Base-by-base conservation (phyloP, 2,329 filamentous ascomycete genomes). In the Colletotrichum graminicola region DNA sequence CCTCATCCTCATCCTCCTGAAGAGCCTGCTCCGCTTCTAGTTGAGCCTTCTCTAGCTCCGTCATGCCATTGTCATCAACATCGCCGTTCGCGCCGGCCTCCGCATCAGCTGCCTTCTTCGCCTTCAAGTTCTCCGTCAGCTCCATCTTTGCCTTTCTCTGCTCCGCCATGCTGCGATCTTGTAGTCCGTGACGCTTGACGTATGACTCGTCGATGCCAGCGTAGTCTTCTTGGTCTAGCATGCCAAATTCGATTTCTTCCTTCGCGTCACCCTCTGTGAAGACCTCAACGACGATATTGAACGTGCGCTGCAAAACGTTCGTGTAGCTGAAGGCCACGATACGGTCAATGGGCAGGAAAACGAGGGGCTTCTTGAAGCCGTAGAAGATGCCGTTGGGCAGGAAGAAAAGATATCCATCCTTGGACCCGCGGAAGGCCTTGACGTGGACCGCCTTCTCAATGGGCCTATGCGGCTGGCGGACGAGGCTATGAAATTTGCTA, bases 161-260 rank as follows among this genome's bases (percentile, higher is more conserved):
- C 76, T 92, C 90, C 0, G 90, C 90, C 89, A 93, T 90, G 76
- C 90, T 92, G 71, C 89, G 84, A 76, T 93, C 90, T 73, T 91
- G 88, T 34, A 93, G 83, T 0, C 87, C 84, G 74, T 92, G 87
- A 12, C 84, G 84, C 75, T 87, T 86, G 57, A 92, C 84, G 75
- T 91, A 93, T n/a, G 77, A 78, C 73, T 88, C 85, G 75, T 91
- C 89, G 72, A 93, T 92, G 29, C 86, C 88, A 5, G 81, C 82
- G 72, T 91, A 92, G 76, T 93, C 90, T 74, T 90, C 89, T 79
- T 93, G 90, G 75, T 93, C 91, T 23, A 93, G 78, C 91, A 92
- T 92, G 47, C 84, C 84, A 73, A 92, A 92, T 77, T 92, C 90
- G 29, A 91, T 80, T 76, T 92, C 90, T 73, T 91, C 87, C 1